A percentile compares a stretch with the other conserved stretches of the same genome.
These are phyloP conservation scores for Ceratocystis huliohia DNA, from an alignment of 2,329 filamentous ascomycete genomes.

Conservation along the genomic window DNA sequence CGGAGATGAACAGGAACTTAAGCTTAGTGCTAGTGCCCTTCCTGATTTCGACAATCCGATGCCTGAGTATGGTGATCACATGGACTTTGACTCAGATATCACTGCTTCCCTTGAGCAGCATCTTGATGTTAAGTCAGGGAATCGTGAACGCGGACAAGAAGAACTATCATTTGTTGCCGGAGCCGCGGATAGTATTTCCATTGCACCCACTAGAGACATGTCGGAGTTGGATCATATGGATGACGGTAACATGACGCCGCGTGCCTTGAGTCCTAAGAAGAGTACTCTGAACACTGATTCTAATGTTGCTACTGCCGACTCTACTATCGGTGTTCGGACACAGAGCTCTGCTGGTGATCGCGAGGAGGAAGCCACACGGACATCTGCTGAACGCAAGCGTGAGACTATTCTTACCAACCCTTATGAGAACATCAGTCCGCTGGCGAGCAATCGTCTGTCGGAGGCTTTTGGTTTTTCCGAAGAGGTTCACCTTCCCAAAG, in stretches of 20 bases:
- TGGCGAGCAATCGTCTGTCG: slow-evolving; percentile 42
- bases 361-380: slow-evolving; percentile 30
- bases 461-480: slow-evolving; percentile 34
- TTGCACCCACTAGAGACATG: slow-evolving; percentile 12
- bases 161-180: slow-evolving; percentile 19
- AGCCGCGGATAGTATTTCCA: slow-evolving; percentile 18
- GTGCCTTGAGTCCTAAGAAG: slow-evolving; percentile 21
- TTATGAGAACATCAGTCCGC: slow-evolving; percentile 51
- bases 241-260: slow-evolving; percentile 39
- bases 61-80: slow-evolving; percentile 60
- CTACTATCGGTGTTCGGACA: neutral
- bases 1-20: slow-evolving; percentile 33
- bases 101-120: slow-evolving; percentile 76
- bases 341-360: slow-evolving; percentile 28
- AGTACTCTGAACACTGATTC: slow-evolving; percentile 35
- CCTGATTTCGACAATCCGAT: slow-evolving; percentile 58
- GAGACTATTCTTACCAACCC: slow-evolving; percentile 56
- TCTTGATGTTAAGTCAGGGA: slow-evolving; percentile 30
- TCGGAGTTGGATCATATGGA: slow-evolving; percentile 4
- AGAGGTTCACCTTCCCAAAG: slow-evolving; percentile 27
- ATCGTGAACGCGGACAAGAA: slow-evolving; percentile 20
- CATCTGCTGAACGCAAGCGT: slow-evolving; percentile 47
- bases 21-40: slow-evolving; percentile 56
- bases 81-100: slow-evolving; percentile 56
- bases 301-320: slow-evolving; percentile 38